These are phyloP conservation scores for Penicillium taxi DNA, from an alignment of 495 filamentous ascomycete genomes.

Conservation along the genomic window DNA sequence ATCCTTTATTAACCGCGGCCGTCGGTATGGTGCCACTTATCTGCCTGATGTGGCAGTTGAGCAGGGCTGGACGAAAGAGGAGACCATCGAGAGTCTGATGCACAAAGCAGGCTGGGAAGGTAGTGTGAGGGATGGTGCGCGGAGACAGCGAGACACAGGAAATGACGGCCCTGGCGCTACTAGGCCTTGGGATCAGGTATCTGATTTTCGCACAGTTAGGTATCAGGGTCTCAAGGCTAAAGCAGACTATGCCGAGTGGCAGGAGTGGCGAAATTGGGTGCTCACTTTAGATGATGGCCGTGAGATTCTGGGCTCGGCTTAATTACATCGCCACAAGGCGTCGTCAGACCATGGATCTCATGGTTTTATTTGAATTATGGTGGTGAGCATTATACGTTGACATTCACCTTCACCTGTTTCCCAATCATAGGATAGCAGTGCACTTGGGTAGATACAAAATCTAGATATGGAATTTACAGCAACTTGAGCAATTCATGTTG, in stretches of 20 bases:
- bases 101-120: slow-evolving; percentile 80
- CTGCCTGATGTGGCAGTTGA: slow-evolving; percentile 85
- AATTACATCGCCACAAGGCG: not conserved
- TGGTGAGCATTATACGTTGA: no score
- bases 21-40: slow-evolving; percentile 66
- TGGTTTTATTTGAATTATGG: no score
- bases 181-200: slow-evolving; percentile 61
- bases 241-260: slow-evolving; percentile 64
- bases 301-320: slow-evolving; percentile 15
- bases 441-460: no score
- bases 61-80: slow-evolving; percentile 94
- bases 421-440: no score
- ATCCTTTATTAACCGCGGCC: slow-evolving; percentile 57
- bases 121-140: slow-evolving; percentile 42
- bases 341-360: no score
- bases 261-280: slow-evolving; percentile 70
- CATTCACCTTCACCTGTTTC: no score
- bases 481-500: not conserved
- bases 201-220: slow-evolving; percentile 60
- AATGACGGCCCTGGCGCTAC: slow-evolving; percentile 8
- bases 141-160: slow-evolving; percentile 29
- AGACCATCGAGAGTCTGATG: slow-evolving; percentile 84
- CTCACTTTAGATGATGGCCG: slow-evolving; percentile 32
- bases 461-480: no score
- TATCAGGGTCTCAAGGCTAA: slow-evolving; percentile 75